phyloP scores from a whole-genome alignment of 768 basidiomycete genomes.

The Russula virescens region DNA sequence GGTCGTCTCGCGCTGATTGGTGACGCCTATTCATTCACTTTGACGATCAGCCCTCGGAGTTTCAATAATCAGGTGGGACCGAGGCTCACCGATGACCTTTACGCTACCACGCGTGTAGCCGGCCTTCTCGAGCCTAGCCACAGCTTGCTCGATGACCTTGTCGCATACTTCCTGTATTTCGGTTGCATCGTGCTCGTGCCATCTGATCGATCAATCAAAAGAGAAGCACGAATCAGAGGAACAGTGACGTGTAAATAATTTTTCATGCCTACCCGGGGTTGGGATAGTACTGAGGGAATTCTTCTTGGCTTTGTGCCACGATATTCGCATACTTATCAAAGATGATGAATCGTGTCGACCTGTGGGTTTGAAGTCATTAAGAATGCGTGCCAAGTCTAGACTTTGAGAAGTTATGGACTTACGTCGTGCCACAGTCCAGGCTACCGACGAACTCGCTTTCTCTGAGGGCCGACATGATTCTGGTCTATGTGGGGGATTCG shows the following conservation, averaged over 20 bases:
- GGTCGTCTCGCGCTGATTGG: slow-evolving; percentile 95
- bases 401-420: slow-evolving; percentile 29
- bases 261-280: slow-evolving; percentile 57
- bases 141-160: slow-evolving; percentile 66
- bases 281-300: slow-evolving; percentile 92
- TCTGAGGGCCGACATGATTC: slow-evolving; percentile 36
- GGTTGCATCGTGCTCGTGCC: slow-evolving; percentile 91
- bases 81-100: slow-evolving; percentile 79
- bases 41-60: slow-evolving; percentile 6
- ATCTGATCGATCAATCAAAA: slow-evolving; percentile 39
- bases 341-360: slow-evolving; percentile 87
- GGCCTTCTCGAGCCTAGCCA: slow-evolving; percentile 59
- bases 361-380: slow-evolving; percentile 30
- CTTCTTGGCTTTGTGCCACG: slow-evolving; percentile 81
- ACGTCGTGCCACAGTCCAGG: slow-evolving; percentile 95
- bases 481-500: background rate
- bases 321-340: slow-evolving; percentile 87
- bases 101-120: slow-evolving; percentile 80
- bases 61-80: background rate
- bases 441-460: slow-evolving; percentile 85
- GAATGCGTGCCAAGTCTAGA: background rate
- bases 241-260: background rate
- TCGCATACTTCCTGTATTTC: slow-evolving; percentile 76
- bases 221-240: background rate
- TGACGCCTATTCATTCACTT: slow-evolving; percentile 62